A percentile compares a stretch with the other conserved stretches of the same genome.
Evolutionary conservation across 208 protist species (phyloP).

Genomic region (Trypanosomatidae sp.): DNA sequence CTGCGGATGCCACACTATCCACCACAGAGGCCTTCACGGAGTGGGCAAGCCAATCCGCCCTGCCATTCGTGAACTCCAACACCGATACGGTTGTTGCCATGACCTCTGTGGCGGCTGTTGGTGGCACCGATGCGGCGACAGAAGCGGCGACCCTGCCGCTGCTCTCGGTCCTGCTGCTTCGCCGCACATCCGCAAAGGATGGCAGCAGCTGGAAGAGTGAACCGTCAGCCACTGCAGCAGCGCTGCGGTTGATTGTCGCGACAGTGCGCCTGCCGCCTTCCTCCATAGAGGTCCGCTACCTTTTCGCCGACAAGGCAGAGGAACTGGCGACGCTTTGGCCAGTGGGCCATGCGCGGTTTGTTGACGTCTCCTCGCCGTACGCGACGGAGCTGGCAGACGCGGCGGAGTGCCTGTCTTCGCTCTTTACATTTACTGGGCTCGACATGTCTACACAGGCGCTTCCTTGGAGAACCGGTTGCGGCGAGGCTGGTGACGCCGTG

Average conservation of each 20-base stretch:
- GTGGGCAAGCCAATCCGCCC: slow-evolving; percentile 37
- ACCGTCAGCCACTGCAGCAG: background rate
- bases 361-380: slow-evolving; percentile 42
- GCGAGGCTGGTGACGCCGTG: background rate
- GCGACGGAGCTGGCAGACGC: background rate
- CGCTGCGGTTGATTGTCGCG: slow-evolving; percentile 29
- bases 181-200: background rate
- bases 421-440: slow-evolving; percentile 10
- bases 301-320: slow-evolving; percentile 19
- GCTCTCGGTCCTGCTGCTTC: slow-evolving; percentile 45
- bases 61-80: slow-evolving; percentile 57
- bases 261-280: slow-evolving; percentile 48
- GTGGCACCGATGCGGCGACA: slow-evolving; percentile 4
- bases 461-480: slow-evolving; percentile 13
- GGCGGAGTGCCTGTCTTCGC: background rate
- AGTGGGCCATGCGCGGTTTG: slow-evolving; percentile 51
- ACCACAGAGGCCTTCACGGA: slow-evolving; percentile 54
- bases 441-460: slow-evolving; percentile 14
- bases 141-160: slow-evolving; percentile 11
- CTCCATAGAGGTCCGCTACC: slow-evolving; percentile 23
- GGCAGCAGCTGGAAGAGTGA: background rate
- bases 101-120: slow-evolving; percentile 8
- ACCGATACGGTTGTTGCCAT: slow-evolving; percentile 51
- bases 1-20: background rate
- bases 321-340: slow-evolving; percentile 32